A percentile compares a stretch with the other conserved stretches of the same genome.
phyloP scores from a whole-genome alignment of 805 yeast species.

The Yarrowia keelungensis region DNA sequence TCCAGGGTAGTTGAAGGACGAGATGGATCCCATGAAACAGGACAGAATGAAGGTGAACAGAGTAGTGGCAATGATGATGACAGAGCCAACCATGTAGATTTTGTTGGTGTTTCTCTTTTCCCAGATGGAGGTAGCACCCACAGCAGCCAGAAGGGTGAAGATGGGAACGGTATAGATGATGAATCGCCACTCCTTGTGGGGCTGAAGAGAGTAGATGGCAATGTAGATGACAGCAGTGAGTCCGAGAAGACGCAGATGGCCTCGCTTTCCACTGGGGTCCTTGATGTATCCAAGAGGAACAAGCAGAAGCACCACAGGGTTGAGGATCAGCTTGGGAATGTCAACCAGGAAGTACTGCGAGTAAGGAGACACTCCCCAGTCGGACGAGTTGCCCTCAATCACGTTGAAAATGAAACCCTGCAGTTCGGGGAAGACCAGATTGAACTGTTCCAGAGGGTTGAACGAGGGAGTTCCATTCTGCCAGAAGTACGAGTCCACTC shows the following conservation, averaged over 20 bases:
- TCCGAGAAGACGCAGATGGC: conserved; percentile 55
- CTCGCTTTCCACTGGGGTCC: conserved; percentile 47
- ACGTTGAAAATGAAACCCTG: conserved; percentile 77
- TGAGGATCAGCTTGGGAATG: conserved; percentile 52
- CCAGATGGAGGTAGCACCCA: conserved; percentile 57
- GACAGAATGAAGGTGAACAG: conserved; percentile 54
- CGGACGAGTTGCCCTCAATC: conserved; percentile 69
- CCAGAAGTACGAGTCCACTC: conserved; percentile 84
- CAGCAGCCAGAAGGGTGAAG: conserved; percentile 67
- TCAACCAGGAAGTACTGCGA: conserved; percentile 68
- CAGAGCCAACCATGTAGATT: conserved; percentile 45
- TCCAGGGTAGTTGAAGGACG: conserved; percentile 87
- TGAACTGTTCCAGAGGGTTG: conserved; percentile 22
- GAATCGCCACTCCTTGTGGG: conserved; percentile 96
- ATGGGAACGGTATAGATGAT: conserved; percentile 78
- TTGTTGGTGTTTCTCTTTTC: conserved; percentile 48
- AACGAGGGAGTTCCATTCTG: conserved; percentile 44
- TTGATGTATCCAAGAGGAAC: conserved; percentile 56
- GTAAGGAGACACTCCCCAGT: conserved; percentile 88
- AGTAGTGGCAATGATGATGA: conserved; percentile 50
- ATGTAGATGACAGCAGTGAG: conserved; percentile 63
- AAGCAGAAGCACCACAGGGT: conserved; percentile 50
- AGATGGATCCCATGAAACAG: conserved; percentile 62
- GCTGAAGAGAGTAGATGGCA: conserved; percentile 74
- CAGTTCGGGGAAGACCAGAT: conserved; percentile 74